These are phyloP conservation scores for Fusarium sp. DNA, from an alignment of 2,329 filamentous ascomycete genomes.

Conservation along the genomic window DNA sequence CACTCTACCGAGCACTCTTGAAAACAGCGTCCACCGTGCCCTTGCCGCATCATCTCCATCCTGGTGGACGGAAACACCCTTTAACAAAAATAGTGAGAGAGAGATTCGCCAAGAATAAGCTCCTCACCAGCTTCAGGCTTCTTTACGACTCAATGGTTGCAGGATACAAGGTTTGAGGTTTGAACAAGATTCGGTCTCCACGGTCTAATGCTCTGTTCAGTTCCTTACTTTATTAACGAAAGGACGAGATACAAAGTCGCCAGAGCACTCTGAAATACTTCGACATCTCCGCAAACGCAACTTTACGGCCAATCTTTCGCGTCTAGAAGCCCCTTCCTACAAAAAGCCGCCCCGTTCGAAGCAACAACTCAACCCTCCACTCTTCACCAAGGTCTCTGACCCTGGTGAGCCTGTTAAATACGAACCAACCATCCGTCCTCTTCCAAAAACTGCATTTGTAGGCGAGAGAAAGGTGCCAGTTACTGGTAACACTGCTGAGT, in stretches of 20 bases:
- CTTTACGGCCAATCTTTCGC: slow-evolving; percentile 33
- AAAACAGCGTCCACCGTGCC: slow-evolving; percentile 63
- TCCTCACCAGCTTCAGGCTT: slow-evolving; percentile 66
- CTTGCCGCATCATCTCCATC: slow-evolving; percentile 56
- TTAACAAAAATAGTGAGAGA: slow-evolving; percentile 67
- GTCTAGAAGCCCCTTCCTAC: slow-evolving; percentile 9
- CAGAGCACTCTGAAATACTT: slow-evolving; percentile 54
- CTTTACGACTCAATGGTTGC: slow-evolving; percentile 69
- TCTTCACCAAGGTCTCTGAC: slow-evolving; percentile 47
- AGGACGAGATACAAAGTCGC: slow-evolving; percentile 49
- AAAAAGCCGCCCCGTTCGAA: slow-evolving; percentile 16
- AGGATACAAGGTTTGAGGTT: slow-evolving; percentile 68
- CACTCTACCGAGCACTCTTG: slow-evolving; percentile 77
- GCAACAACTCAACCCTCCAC: slow-evolving; percentile 33
- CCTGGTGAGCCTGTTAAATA: slow-evolving; percentile 57
- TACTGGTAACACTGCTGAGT: slow-evolving; percentile 61
- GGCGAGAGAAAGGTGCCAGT: slow-evolving; percentile 60
- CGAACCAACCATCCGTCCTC: slow-evolving; percentile 56
- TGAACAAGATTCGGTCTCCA: background rate
- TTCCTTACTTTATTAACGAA: slow-evolving; percentile 54
- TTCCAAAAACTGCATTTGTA: slow-evolving; percentile 56
- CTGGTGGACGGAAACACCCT: slow-evolving; percentile 49
- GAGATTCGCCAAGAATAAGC: slow-evolving; percentile 68
- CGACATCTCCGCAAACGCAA: slow-evolving; percentile 50
- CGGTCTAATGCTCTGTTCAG: slow-evolving; percentile 35